These are phyloP conservation scores for Clarireedia homoeocarpa DNA, from an alignment of 2,329 filamentous ascomycete genomes.

Conservation along the genomic window DNA sequence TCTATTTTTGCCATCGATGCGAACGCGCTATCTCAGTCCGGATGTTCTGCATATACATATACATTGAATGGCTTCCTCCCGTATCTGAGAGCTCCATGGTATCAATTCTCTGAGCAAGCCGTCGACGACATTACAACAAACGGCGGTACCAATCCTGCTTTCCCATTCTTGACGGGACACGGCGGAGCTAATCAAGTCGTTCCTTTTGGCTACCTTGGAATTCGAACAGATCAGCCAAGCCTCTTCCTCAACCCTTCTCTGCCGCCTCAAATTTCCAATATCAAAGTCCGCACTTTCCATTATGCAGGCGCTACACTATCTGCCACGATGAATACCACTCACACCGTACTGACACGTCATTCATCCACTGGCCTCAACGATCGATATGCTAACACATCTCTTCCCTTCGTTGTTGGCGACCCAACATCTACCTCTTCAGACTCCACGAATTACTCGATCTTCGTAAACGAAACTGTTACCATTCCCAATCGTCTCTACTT, in stretches of 20 bases:
- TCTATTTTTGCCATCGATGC: conserved; percentile 61
- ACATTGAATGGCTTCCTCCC: conserved; percentile 54
- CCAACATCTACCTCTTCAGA: conserved; percentile 32
- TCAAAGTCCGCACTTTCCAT: conserved; percentile 57
- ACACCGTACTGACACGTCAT: conserved; percentile 53
- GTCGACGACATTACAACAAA: conserved; percentile 52
- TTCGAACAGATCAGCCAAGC: conserved; percentile 50
- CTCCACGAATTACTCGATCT: conserved; percentile 39
- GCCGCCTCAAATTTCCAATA: conserved; percentile 48
- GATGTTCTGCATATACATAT: conserved; percentile 63
- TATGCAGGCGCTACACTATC: conserved; percentile 58
- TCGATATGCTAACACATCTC: conserved; percentile 46
- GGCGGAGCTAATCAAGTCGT: conserved; percentile 61
- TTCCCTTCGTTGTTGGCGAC: conserved; percentile 50
- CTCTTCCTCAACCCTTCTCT: conserved; percentile 57
- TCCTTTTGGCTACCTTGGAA: conserved; percentile 59
- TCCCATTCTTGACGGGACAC: conserved; percentile 62
- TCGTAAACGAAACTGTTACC: conserved; percentile 41
- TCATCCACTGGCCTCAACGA: conserved; percentile 41
- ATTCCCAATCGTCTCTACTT: conserved; percentile 52
- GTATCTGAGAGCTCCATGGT: conserved; percentile 59
- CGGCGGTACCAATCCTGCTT: conserved; percentile 34
- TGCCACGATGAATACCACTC: conserved; percentile 53
- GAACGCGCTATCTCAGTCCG: conserved; percentile 55
- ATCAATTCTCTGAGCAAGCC: conserved; percentile 63